A percentile compares a stretch with the other conserved stretches of the same genome.
Evolutionary conservation across 2,329 filamentous ascomycete genomes (phyloP).

Genomic region (Tolypocladium cylindrosporum): DNA sequence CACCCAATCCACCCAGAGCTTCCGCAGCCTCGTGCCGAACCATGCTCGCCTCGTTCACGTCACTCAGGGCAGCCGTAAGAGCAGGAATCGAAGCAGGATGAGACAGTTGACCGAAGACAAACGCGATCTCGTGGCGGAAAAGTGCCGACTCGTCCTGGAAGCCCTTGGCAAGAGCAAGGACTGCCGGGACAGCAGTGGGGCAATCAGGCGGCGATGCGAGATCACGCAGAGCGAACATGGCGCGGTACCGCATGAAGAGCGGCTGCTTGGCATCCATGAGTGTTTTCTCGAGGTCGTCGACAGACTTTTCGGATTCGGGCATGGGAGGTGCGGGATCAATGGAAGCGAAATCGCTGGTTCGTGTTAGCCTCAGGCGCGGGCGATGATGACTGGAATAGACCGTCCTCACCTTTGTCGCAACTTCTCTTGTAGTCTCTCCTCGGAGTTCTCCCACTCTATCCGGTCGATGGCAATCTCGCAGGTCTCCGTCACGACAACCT

Average conservation of each 20-base stretch:
- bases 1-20: slow-evolving; percentile 85
- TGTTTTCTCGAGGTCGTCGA: slow-evolving; percentile 63
- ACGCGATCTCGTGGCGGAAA: slow-evolving; percentile 96
- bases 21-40: slow-evolving; percentile 96
- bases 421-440: slow-evolving; percentile 61
- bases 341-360: slow-evolving; percentile 76
- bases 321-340: slow-evolving; percentile 91
- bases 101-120: slow-evolving; percentile 92
- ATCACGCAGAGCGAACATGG: slow-evolving; percentile 96
- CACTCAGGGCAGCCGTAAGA: slow-evolving; percentile 65
- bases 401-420: slow-evolving; percentile 62
- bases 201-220: slow-evolving; percentile 88
- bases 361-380: not conserved
- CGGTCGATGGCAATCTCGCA: slow-evolving; percentile 94
- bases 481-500: slow-evolving; percentile 79
- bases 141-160: slow-evolving; percentile 80
- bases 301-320: slow-evolving; percentile 57
- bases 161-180: slow-evolving; percentile 76
- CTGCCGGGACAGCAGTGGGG: slow-evolving; percentile 78
- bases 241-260: slow-evolving; percentile 87
- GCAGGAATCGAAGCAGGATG: slow-evolving; percentile 96
- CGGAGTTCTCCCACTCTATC: slow-evolving; percentile 84
- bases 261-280: slow-evolving; percentile 71
- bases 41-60: slow-evolving; percentile 83
- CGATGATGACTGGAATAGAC: slow-evolving; percentile 7